These are phyloP conservation scores for Phytophthora hybrid DNA, from an alignment of 352 stramenopile species.

Conservation along the genomic window DNA sequence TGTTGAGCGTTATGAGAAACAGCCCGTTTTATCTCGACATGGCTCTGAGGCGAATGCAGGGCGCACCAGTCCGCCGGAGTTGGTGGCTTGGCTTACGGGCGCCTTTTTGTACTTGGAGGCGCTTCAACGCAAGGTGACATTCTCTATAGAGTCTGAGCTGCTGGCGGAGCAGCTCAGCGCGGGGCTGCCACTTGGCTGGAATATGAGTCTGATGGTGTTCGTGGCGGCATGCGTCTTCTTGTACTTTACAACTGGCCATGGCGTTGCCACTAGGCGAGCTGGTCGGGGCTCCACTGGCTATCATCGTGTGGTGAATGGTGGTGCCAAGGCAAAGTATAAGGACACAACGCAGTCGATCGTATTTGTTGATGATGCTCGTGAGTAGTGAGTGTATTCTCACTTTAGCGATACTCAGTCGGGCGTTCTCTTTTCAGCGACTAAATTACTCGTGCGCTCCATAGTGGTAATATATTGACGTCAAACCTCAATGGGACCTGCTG, in stretches of 20 bases:
- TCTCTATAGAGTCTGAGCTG: constrained; percentile 66
- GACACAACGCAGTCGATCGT: constrained; percentile 65
- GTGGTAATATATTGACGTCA: constrained; percentile 34
- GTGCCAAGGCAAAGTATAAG: constrained; percentile 49
- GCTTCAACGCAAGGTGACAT: constrained; percentile 63
- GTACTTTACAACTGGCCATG: constrained; percentile 53
- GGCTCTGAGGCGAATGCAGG: constrained; percentile 8
- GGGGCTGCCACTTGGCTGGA: constrained; percentile 71
- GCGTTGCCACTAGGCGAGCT: constrained; percentile 16
- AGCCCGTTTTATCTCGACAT: constrained; percentile 26
- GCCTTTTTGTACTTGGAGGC: constrained; percentile 75
- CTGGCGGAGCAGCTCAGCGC: constrained; percentile 73
- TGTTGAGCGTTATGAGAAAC: constrained; percentile 54
- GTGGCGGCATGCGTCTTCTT: constrained; percentile 58
- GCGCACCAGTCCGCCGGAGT: constrained; percentile 37
- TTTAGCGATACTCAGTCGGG: not conserved
- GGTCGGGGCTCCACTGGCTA: constrained; percentile 40
- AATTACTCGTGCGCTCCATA: constrained; percentile 16
- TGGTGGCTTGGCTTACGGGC: constrained; percentile 68
- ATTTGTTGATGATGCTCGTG: constrained; percentile 79
- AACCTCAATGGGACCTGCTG: constrained; percentile 4
- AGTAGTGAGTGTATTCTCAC: constrained; percentile 40
- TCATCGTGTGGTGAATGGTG: constrained; percentile 44
- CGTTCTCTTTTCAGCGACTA: not conserved
- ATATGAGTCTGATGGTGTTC: constrained; percentile 72